Conservation (phyloP, 164 flowering plant species). For the Hamamelis virginiana region DNA sequence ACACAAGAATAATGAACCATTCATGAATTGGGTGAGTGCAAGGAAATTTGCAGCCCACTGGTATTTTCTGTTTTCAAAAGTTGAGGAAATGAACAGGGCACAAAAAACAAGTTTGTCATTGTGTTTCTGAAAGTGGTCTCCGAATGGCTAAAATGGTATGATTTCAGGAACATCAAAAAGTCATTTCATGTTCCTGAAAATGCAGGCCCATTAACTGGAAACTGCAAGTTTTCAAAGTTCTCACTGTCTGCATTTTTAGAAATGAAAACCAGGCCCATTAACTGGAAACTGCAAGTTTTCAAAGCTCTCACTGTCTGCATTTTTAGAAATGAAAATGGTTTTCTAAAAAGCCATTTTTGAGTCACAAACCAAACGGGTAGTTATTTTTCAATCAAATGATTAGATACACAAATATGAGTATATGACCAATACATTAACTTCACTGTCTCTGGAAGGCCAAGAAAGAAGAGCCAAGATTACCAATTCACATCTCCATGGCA, state of each 20-base stretch:
- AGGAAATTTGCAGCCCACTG: background rate
- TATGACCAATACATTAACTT: background rate
- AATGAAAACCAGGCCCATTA: too few species aligned
- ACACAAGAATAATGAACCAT: slow-evolving; percentile 4
- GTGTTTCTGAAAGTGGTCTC: background rate
- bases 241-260: background rate
- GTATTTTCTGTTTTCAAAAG: background rate
- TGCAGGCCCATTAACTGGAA: background rate
- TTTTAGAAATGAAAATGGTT: background rate
- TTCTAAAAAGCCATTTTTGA: background rate
- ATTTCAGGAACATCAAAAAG: background rate
- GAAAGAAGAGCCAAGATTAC: slow-evolving; percentile 34
- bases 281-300: background rate
- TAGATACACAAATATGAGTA: background rate
- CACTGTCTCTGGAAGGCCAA: background rate
- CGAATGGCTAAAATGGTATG: too few species aligned
- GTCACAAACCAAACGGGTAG: background rate
- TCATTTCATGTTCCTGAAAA: background rate
- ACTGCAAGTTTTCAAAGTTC: background rate
- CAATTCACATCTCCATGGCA: slow-evolving; percentile 99
- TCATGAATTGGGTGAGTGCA: background rate
- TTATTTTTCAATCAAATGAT: background rate
- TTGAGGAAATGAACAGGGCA: background rate
- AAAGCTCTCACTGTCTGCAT: background rate
- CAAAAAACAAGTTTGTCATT: background rate